Conservation (phyloP, 2,329 filamentous ascomycete genomes). For the Arthrobotrys sphaeroides region DNA sequence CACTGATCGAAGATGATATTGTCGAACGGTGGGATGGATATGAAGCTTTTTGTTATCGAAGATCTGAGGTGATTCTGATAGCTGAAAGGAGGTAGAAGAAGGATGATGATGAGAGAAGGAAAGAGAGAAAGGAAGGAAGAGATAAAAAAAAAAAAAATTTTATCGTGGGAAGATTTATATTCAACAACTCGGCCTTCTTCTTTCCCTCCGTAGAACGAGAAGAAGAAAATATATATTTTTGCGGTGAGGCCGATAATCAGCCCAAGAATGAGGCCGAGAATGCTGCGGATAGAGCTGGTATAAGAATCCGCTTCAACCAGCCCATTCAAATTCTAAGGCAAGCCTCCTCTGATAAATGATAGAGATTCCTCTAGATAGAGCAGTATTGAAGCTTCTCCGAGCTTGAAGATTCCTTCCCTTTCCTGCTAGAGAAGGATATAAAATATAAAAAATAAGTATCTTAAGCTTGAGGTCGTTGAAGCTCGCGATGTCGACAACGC, state of each 20-base stretch:
- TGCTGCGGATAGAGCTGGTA: conserved; percentile 20
- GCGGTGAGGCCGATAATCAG: conserved; percentile 5
- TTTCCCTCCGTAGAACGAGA: no score
- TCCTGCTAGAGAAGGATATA: no score
- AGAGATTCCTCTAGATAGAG: conserved; percentile 12
- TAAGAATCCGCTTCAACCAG: neutral
- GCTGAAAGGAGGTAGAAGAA: neutral
- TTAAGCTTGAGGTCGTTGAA: conserved; percentile 2
- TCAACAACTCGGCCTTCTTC: neutral
- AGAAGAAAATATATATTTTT: neutral
- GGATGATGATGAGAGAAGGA: neutral
- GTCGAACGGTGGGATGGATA: conserved; percentile 1
- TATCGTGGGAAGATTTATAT: conserved; percentile 15
- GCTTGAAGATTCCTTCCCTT: neutral
- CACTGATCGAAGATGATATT: neutral
- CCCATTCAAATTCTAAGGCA: neutral
- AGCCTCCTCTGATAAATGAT: neutral
- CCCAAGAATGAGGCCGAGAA: conserved; percentile 33
- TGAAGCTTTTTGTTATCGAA: neutral
- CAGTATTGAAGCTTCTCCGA: conserved; percentile 13
- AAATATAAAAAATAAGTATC: neutral
- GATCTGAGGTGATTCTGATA: neutral
- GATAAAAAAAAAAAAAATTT: neutral
- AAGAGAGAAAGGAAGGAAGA: neutral
- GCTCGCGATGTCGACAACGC: conserved; percentile 15